Conservation (phyloP, 1,139 yeast genomes). For the Protomyces inundatus region DNA sequence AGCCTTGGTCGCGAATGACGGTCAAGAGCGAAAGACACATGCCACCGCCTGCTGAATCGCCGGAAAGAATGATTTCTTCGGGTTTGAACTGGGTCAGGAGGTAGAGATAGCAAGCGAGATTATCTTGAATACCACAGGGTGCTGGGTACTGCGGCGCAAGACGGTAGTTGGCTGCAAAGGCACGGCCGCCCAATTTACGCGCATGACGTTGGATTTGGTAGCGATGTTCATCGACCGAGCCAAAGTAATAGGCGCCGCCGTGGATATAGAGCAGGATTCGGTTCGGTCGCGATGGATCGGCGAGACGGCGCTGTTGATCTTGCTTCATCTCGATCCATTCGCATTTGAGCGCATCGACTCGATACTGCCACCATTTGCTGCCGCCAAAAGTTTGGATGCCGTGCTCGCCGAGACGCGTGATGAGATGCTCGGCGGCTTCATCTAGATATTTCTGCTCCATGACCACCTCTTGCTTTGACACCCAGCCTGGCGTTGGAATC, state of each 20-base stretch:
- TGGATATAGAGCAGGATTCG: conserved; percentile 31
- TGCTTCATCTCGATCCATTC: conserved; percentile 27
- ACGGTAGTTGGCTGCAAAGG: conserved; percentile 32
- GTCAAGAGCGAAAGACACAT: conserved; percentile 26
- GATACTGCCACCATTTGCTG: conserved; percentile 25
- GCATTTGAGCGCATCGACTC: conserved; percentile 11
- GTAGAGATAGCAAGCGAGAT: conserved; percentile 29
- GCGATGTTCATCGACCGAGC: conserved; percentile 32
- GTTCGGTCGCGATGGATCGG: conserved; percentile 8
- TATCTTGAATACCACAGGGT: conserved; percentile 31
- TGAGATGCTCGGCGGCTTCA: conserved; percentile 7
- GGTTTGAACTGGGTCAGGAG: conserved; percentile 27
- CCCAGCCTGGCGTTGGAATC: conserved; percentile 26
- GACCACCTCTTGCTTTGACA: conserved; percentile 8
- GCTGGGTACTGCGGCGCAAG: conserved; percentile 32
- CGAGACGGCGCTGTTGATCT: conserved; percentile 5
- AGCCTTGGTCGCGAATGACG: conserved; percentile 24
- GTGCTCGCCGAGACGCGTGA: conserved; percentile 5
- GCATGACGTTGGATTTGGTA: conserved; percentile 30
- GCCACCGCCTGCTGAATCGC: conserved; percentile 33
- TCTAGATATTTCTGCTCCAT: conserved; percentile 14
- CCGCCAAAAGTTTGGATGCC: conserved; percentile 21
- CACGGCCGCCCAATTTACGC: conserved; percentile 27
- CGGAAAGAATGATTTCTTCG: conserved; percentile 30
- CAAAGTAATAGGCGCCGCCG: conserved; percentile 33